Percentiles rank a stretch among this genome's conserved stretches.
These are phyloP conservation scores for Penicillium turbatum DNA, from an alignment of 495 filamentous ascomycete genomes.

Conservation along the genomic window DNA sequence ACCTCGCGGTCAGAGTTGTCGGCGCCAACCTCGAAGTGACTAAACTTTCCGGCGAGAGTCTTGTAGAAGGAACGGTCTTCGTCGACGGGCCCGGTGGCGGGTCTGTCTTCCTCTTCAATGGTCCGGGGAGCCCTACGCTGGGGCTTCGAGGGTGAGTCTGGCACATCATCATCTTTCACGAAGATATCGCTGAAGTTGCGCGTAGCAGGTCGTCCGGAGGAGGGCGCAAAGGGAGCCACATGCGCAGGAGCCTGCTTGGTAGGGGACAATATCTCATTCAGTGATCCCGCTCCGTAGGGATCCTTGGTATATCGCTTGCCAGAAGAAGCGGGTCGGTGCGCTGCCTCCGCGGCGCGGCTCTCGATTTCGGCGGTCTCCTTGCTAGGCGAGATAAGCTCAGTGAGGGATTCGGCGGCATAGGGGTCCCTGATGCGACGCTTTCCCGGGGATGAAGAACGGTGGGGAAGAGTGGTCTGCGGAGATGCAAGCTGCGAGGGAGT, in stretches of 20 bases:
- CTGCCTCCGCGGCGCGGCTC: neutral
- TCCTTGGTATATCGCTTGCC: conserved; percentile 23
- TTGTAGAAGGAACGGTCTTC: conserved; percentile 46
- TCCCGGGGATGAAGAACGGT: conserved; percentile 43
- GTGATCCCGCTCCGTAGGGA: conserved; percentile 23
- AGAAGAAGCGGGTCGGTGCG: conserved; percentile 6
- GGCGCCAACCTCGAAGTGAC: conserved; percentile 82
- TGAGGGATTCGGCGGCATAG: conserved; percentile 64
- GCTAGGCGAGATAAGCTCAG: conserved; percentile 34
- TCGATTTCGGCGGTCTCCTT: conserved; percentile 25
- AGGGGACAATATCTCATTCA: conserved; percentile 26
- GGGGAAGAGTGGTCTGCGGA: conserved; percentile 30
- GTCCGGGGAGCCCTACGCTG: conserved; percentile 64
- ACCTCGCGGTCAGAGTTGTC: conserved; percentile 41
- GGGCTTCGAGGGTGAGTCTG: conserved; percentile 48
- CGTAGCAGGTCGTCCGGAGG: conserved; percentile 57
- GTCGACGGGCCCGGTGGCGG: conserved; percentile 18
- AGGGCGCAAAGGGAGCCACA: conserved; percentile 37
- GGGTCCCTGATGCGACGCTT: conserved; percentile 59
- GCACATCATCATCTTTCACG: conserved; percentile 42
- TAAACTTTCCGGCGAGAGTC: conserved; percentile 68
- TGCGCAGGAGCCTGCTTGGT: conserved; percentile 15
- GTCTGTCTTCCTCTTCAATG: conserved; percentile 46
- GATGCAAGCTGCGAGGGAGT: conserved; percentile 12
- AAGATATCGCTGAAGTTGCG: conserved; percentile 65